Percentiles rank a stretch among this genome's conserved stretches.
Evolutionary conservation across 768 basidiomycete genomes (phyloP).

Genomic region (Phlebiopsis gigantea): DNA sequence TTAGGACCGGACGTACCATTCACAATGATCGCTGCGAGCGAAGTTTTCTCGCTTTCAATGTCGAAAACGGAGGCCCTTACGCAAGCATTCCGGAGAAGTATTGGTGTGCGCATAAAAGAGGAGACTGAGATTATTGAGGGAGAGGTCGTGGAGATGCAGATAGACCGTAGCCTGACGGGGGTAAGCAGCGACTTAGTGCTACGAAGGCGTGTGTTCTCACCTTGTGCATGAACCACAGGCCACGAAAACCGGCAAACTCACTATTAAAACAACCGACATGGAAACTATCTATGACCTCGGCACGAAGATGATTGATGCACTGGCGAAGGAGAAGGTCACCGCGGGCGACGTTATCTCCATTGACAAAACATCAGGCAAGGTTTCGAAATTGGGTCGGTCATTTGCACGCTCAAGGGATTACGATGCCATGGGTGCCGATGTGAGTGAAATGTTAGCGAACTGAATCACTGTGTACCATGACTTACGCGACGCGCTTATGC

Average conservation of each 20-base stretch:
- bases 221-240: conserved; percentile 46
- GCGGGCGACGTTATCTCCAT: conserved; percentile 94
- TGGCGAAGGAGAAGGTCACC: conserved; percentile 95
- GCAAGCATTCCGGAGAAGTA: conserved; percentile 92
- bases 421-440: conserved; percentile 99
- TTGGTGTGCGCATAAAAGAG: conserved; percentile 96
- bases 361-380: conserved; percentile 95
- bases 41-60: conserved; percentile 98
- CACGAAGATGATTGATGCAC: conserved; percentile 97
- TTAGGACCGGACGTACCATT: conserved; percentile 94
- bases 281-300: conserved; percentile 99
- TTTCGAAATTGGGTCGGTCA: conserved; percentile 92
- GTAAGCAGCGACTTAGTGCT: conserved; percentile 39
- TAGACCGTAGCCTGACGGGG: conserved; percentile 94
- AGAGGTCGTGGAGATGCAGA: conserved; percentile 97
- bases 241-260: conserved; percentile 95
- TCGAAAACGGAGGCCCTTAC: conserved; percentile 98
- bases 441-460: conserved; percentile 36
- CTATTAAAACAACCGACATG: conserved; percentile 99
- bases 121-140: conserved; percentile 97
- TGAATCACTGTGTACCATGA: not conserved
- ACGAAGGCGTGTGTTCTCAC: not conserved
- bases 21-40: conserved; percentile 95
- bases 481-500: not conserved
- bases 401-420: conserved; percentile 98